Evolutionary conservation across 306 rosid species (phyloP).

Genomic region (Begonia masoniana): DNA sequence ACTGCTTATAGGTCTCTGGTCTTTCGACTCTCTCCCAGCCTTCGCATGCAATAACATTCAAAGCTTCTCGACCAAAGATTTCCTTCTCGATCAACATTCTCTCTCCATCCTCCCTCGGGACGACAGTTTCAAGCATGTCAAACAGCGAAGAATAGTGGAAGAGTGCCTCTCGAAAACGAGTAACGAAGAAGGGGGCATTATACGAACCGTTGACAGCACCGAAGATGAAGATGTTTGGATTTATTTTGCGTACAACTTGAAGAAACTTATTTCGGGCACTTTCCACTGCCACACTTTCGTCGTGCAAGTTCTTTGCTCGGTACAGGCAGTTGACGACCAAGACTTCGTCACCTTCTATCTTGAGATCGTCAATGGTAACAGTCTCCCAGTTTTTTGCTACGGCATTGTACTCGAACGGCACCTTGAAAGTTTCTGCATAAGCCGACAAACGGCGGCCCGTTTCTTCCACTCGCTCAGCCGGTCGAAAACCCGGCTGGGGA

Average conservation of each 20-base stretch:
- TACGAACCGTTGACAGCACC: constrained; percentile 72
- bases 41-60: constrained; percentile 92
- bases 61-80: constrained; percentile 77
- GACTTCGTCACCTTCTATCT: constrained; percentile 57
- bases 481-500: constrained; percentile 95
- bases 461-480: constrained; percentile 82
- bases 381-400: constrained; percentile 88
- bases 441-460: constrained; percentile 72
- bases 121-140: constrained; percentile 89
- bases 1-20: constrained; percentile 90
- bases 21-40: constrained; percentile 94
- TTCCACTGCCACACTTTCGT: constrained; percentile 68
- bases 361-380: constrained; percentile 68
- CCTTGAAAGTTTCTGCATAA: constrained; percentile 63
- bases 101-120: constrained; percentile 74
- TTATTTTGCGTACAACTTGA: constrained; percentile 52
- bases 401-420: constrained; percentile 71
- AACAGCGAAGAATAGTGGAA: constrained; percentile 85
- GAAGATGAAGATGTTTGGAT: constrained; percentile 63
- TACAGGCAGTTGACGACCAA: constrained; percentile 62
- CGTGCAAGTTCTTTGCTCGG: constrained; percentile 69
- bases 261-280: constrained; percentile 62
- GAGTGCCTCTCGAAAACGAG: constrained; percentile 81
- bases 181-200: constrained; percentile 89
- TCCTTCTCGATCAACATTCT: constrained; percentile 84